Conservation (phyloP, 1,284 basidiomycete genomes). For the Ustilago trichophora region DNA sequence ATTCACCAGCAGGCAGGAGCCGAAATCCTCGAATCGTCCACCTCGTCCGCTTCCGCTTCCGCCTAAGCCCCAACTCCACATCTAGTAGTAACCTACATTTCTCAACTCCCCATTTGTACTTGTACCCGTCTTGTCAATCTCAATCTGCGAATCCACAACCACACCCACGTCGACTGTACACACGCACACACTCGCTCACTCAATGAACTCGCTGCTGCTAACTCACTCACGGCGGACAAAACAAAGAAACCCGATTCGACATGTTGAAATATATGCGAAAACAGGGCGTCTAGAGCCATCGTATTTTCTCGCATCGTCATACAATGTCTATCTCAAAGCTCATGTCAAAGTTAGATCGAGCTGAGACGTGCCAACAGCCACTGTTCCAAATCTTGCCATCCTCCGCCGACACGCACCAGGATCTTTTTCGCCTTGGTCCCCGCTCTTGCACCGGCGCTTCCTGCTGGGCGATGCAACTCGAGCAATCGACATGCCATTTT, state of each 20-base stretch:
- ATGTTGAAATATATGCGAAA: no score
- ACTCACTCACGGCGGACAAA: no score
- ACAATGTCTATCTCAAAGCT: no score
- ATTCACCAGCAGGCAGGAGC: constrained; percentile 29
- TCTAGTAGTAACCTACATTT: no score
- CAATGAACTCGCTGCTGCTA: no score
- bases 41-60: constrained; percentile 5
- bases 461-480: constrained; percentile 70
- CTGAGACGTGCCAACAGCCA: constrained; percentile 71
- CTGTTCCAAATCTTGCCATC: constrained; percentile 84
- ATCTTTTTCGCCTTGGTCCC: constrained; percentile 57
- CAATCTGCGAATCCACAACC: not conserved
- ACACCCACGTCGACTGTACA: no score
- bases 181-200: no score
- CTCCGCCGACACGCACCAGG: constrained; percentile 67
- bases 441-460: constrained; percentile 43
- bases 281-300: no score
- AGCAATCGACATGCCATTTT: constrained; percentile 81
- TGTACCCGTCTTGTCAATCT: constrained; percentile 15
- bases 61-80: constrained; percentile 3
- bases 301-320: no score
- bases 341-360: no score
- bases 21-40: constrained; percentile 3
- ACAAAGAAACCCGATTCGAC: no score
- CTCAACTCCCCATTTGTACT: constrained; percentile 31